A percentile compares a stretch with the other conserved stretches of the same genome.
Evolutionary conservation across 2,329 filamentous ascomycete genomes (phyloP).

Genomic region (Alternaria atra): DNA sequence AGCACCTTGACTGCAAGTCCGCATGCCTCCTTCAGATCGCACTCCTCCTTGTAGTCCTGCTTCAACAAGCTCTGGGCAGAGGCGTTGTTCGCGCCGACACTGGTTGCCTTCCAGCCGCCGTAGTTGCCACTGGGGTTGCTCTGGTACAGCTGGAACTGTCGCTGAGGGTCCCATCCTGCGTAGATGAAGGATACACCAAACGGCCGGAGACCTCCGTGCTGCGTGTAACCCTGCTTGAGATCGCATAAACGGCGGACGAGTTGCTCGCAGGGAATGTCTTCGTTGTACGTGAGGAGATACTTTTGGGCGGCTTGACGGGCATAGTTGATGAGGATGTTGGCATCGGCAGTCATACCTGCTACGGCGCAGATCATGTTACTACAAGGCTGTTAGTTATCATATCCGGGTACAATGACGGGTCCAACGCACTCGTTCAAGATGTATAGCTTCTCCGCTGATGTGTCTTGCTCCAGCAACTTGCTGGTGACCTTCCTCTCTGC

Average conservation of each 20-base stretch:
- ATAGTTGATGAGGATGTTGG: conserved; percentile 99
- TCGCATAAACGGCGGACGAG: conserved; percentile 96
- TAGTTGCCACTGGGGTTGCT: conserved; percentile 99
- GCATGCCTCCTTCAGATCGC: conserved; percentile 93
- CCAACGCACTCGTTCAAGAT: conserved; percentile 90
- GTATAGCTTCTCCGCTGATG: conserved; percentile 99
- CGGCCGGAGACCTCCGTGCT: conserved; percentile 96
- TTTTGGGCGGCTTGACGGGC: conserved; percentile 95
- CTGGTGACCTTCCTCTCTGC: conserved; percentile 99
- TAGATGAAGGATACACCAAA: conserved; percentile 99
- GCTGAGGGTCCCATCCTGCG: conserved; percentile 93
- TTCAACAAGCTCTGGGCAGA: conserved; percentile 96
- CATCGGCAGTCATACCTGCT: conserved; percentile 98
- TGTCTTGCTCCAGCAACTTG: conserved; percentile 99
- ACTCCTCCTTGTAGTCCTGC: conserved; percentile 99
- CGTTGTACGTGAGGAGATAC: conserved; percentile 99
- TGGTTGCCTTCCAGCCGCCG: conserved; percentile 98
- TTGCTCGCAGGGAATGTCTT: conserved; percentile 99
- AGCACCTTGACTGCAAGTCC: conserved; percentile 97
- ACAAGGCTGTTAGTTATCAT: conserved; percentile 16
- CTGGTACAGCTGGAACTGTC: conserved; percentile 98
- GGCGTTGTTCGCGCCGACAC: conserved; percentile 96
- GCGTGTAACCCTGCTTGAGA: conserved; percentile 98
- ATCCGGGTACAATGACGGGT: not conserved
- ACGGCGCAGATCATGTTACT: conserved; percentile 99